These are phyloP conservation scores for Neodidymelliopsis sp. DNA, from an alignment of 2,329 filamentous ascomycete species.

Conservation along the genomic window DNA sequence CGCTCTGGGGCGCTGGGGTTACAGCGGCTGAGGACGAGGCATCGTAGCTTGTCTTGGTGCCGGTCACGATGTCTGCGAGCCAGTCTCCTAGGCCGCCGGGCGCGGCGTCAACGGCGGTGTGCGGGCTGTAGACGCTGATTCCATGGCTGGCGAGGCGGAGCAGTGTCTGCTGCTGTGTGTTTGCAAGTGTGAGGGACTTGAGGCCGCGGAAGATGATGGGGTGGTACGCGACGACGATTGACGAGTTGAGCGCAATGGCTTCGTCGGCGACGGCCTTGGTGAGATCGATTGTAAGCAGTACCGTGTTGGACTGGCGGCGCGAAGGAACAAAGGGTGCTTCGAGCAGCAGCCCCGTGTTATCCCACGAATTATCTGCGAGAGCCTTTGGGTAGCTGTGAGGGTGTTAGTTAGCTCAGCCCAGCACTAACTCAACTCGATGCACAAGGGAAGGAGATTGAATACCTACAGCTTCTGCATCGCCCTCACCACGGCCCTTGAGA, in stretches of 20 bases:
- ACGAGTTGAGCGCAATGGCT: conserved; percentile 78
- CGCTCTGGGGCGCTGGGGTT: conserved; percentile 39
- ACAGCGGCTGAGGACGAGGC: conserved; percentile 66
- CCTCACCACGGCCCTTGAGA: conserved; percentile 72
- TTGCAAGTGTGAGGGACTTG: conserved; percentile 83
- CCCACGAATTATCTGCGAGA: conserved; percentile 88
- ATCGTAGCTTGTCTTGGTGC: conserved; percentile 60
- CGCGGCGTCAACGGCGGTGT: conserved; percentile 92
- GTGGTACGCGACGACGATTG: conserved; percentile 90
- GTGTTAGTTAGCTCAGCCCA: conserved; percentile 15
- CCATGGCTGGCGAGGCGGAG: conserved; percentile 83
- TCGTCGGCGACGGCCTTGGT: conserved; percentile 89
- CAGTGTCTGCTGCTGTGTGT: conserved; percentile 87
- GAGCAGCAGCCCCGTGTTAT: conserved; percentile 88
- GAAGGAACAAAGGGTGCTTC: conserved; percentile 70
- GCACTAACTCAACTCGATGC: neutral
- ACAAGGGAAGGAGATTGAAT: neutral
- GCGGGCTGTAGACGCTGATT: conserved; percentile 94
- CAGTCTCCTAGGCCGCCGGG: conserved; percentile 88
- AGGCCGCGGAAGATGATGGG: conserved; percentile 95
- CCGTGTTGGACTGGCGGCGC: conserved; percentile 68
- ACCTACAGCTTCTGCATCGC: conserved; percentile 82
- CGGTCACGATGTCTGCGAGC: conserved; percentile 85
- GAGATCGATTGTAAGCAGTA: conserved; percentile 87
- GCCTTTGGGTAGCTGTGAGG: conserved; percentile 79